A percentile compares a stretch with the other conserved stretches of the same genome.
Evolutionary conservation across 1,284 basidiomycete genomes (phyloP).

Genomic region (Xerocomus minutiporus): DNA sequence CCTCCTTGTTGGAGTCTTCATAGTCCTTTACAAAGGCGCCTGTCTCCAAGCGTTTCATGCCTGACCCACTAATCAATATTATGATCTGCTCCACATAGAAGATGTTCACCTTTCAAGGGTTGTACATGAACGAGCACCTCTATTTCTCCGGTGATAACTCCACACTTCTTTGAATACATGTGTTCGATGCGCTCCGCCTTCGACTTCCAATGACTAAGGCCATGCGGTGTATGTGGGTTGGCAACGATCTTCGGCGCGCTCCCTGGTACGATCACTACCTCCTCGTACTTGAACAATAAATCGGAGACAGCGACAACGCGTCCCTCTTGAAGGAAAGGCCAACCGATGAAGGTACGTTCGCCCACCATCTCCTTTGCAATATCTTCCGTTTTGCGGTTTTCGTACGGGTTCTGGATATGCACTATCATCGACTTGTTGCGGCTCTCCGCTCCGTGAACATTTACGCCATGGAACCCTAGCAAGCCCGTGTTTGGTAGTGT

Average conservation of each 20-base stretch:
- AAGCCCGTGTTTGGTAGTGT: conserved; percentile 79
- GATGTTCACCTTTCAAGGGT: conserved; percentile 74
- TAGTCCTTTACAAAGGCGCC: conserved; percentile 96
- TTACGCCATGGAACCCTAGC: conserved; percentile 86
- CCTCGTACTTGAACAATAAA: conserved; percentile 83
- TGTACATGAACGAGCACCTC: conserved; percentile 80
- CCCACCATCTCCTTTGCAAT: conserved; percentile 76
- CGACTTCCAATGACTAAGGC: conserved; percentile 66
- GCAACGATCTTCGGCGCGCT: conserved; percentile 55
- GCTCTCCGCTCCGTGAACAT: conserved; percentile 88
- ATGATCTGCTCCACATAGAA: not conserved
- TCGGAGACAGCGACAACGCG: conserved; percentile 86
- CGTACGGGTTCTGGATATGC: conserved; percentile 74
- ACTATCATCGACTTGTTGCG: conserved; percentile 92
- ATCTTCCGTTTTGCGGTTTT: conserved; percentile 64
- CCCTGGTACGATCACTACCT: conserved; percentile 53
- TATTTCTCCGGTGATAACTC: conserved; percentile 80
- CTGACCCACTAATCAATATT: conserved; percentile 37
- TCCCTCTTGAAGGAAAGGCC: conserved; percentile 96
- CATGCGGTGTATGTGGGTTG: conserved; percentile 68
- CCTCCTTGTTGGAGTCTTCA: conserved; percentile 76
- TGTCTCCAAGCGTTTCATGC: conserved; percentile 82
- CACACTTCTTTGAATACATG: conserved; percentile 85
- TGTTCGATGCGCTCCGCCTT: conserved; percentile 81
- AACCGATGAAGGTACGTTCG: conserved; percentile 76